Evolutionary conservation across 2,329 filamentous ascomycete genomes (phyloP), one percentile per base, ranked within the genome.

Genomic region (Neonectria punicea): DNA sequence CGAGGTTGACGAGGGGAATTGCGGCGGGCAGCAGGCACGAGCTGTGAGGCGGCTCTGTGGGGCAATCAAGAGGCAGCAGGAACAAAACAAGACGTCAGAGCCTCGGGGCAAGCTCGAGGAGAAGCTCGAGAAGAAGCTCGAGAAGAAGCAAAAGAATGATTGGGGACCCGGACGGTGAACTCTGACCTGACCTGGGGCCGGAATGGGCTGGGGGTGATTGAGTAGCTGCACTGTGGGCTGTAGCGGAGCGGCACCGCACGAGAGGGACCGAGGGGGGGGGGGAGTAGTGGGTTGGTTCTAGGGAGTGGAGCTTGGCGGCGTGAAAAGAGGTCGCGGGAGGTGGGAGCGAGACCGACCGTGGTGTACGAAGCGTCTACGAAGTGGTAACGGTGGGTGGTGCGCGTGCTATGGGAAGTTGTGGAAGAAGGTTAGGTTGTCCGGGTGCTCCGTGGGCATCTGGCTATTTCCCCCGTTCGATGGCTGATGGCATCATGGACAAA

Each of bases 151-250:
- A 73, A 70, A 65, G 66, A 63, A 69, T 62, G 70, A 64, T 65
- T 41, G 65, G 63, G 58, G 63, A 70, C 68, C 68, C 70, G 65
- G 68, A 73, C 71, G 70, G 68, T 73, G 71, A 70, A 74, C 67
- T 73, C 72, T 73, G 70, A 67, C 65, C 68, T 71, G 61, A 71
- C 62, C 69, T 73, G 69, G 71, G 66, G 63, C 69, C 69, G 63
- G 69, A 73, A 72, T 68, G 63, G 70, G 67, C 70, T 73, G 66
- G 66, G 60, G 61, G 66, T 67, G 44, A 55, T 67, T 62, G 61
- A 66, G 59, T 61, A 25, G 5, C 25, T 25, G 25, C 25, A 70
- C 68, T 64, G 66, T 65, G 67, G 67, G 46, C 49, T 46, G 47
- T 50, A 49, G 55, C 43, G 41, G 14, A 61, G 47, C 36, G 46